A percentile compares a stretch with the other conserved stretches of the same genome.
Evolutionary conservation across 192 early-diverging fungal species (phyloP).

Genomic region (Phycomyces blakesleeanus): DNA sequence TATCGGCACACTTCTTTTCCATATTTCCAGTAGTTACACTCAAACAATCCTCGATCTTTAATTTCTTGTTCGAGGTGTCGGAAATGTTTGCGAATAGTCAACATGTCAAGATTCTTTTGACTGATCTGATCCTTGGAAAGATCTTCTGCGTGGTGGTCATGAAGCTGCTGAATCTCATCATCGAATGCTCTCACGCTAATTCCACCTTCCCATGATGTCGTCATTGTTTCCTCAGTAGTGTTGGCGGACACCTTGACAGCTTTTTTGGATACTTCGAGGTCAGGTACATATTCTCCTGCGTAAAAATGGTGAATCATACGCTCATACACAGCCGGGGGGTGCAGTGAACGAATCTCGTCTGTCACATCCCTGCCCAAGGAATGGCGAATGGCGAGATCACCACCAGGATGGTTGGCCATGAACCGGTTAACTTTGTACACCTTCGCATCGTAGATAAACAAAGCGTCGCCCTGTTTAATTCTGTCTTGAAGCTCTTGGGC

Average conservation of each 20-base stretch:
- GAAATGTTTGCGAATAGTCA: slow-evolving; percentile 39
- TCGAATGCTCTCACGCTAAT: slow-evolving; percentile 24
- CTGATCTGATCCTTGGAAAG: not conserved
- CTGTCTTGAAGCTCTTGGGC: slow-evolving; percentile 35
- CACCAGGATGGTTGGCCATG: slow-evolving; percentile 87
- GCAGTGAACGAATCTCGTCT: slow-evolving; percentile 81
- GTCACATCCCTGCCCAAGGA: slow-evolving; percentile 89
- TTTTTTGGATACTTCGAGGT: not conserved
- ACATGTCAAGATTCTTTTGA: slow-evolving; percentile 10
- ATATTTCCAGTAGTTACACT: slow-evolving; percentile 55
- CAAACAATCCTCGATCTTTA: slow-evolving; percentile 57
- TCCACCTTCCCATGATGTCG: slow-evolving; percentile 14
- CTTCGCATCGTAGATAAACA: slow-evolving; percentile 81
- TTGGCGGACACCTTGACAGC: not conserved
- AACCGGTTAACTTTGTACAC: slow-evolving; percentile 86
- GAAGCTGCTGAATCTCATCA: slow-evolving; percentile 10
- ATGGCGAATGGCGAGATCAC: slow-evolving; percentile 83
- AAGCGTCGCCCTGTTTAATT: slow-evolving; percentile 61
- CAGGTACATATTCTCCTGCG: slow-evolving; percentile 63
- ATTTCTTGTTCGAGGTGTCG: slow-evolving; percentile 65
- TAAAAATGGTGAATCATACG: slow-evolving; percentile 75
- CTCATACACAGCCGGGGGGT: slow-evolving; percentile 77
- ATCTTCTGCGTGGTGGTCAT: slow-evolving; percentile 9
- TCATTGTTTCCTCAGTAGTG: not conserved
- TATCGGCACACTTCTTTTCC: slow-evolving; percentile 50